Conservation (phyloP, 768 basidiomycete genomes). For the Holtermannia corniformis region DNA sequence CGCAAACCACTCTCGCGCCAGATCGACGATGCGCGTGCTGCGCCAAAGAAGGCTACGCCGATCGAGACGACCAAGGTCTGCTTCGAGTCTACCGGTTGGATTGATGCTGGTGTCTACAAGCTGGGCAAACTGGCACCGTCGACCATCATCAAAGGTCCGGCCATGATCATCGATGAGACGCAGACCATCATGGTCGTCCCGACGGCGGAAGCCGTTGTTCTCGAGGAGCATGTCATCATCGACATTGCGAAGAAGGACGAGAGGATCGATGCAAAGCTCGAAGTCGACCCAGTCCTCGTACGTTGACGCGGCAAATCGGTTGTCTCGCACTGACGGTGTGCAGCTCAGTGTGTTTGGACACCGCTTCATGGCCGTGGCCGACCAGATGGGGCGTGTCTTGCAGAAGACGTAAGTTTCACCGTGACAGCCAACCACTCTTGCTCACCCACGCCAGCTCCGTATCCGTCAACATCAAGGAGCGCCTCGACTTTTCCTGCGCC, state of each 20-base stretch:
- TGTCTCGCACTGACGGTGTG: too few relatives aligned
- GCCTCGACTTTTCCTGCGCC: slow-evolving; percentile 90
- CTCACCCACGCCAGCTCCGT: too few relatives aligned
- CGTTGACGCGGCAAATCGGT: too few relatives aligned
- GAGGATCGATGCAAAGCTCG: too few relatives aligned
- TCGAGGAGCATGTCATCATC: too few relatives aligned
- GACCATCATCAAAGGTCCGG: slow-evolving; percentile 61
- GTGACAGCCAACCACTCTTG: too few relatives aligned
- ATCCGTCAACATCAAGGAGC: slow-evolving; percentile 97
- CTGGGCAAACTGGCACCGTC: neutral
- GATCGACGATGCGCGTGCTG: too few relatives aligned
- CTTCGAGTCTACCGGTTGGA: slow-evolving; percentile 9
- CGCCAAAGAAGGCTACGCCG: too few relatives aligned
- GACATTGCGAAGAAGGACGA: too few relatives aligned
- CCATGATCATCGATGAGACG: slow-evolving; percentile 89
- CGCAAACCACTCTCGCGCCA: too few relatives aligned
- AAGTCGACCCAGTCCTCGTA: too few relatives aligned
- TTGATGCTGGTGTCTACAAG: neutral
- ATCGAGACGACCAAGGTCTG: slow-evolving; percentile 10
- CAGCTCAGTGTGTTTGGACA: slow-evolving; percentile 5
- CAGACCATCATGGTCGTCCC: slow-evolving; percentile 88
- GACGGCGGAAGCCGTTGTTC: too few relatives aligned
- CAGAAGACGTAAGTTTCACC: slow-evolving; percentile 89
- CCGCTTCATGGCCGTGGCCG: slow-evolving; percentile 58
- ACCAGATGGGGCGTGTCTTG: slow-evolving; percentile 84